Evolutionary conservation across 2,329 filamentous ascomycete genomes (phyloP).

Genomic region (Pseudogymnoascus sp.): DNA sequence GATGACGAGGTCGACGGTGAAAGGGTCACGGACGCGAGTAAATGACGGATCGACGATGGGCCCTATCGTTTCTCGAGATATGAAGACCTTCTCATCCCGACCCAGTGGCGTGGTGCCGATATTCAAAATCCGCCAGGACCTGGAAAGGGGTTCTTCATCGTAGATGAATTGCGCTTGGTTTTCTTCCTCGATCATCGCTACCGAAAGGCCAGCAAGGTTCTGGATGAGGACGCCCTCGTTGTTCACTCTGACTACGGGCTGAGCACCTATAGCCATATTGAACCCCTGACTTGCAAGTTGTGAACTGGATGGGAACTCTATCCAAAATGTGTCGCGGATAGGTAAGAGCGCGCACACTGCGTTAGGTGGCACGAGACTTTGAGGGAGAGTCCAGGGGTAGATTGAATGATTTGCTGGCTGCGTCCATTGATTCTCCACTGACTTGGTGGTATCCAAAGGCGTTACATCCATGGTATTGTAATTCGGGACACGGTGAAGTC

Average conservation of each 20-base stretch:
- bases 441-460: constrained; percentile 43
- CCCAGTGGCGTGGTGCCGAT: constrained; percentile 77
- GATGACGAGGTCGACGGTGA: constrained; percentile 67
- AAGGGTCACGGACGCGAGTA: constrained; percentile 64
- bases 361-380: constrained; percentile 63
- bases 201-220: constrained; percentile 50
- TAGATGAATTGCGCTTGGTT: constrained; percentile 28
- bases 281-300: constrained; percentile 29
- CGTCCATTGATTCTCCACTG: constrained; percentile 34
- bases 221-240: constrained; percentile 42
- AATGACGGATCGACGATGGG: constrained; percentile 80
- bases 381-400: constrained; percentile 89
- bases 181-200: constrained; percentile 62
- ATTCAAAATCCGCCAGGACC: constrained; percentile 64
- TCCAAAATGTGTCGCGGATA: constrained; percentile 60
- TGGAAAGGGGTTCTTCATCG: constrained; percentile 29
- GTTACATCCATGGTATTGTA: constrained; percentile 40
- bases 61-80: constrained; percentile 68
- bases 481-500: constrained; percentile 69
- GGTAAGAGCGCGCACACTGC: constrained; percentile 70
- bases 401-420: constrained; percentile 66
- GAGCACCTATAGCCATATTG: constrained; percentile 39
- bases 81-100: constrained; percentile 78
- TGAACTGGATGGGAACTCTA: constrained; percentile 52
- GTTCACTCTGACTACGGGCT: constrained; percentile 41